A percentile compares a stretch with the other conserved stretches of the same genome.
phyloP scores from a whole-genome alignment of 345 rosid species.

The Corymbia maculata region DNA sequence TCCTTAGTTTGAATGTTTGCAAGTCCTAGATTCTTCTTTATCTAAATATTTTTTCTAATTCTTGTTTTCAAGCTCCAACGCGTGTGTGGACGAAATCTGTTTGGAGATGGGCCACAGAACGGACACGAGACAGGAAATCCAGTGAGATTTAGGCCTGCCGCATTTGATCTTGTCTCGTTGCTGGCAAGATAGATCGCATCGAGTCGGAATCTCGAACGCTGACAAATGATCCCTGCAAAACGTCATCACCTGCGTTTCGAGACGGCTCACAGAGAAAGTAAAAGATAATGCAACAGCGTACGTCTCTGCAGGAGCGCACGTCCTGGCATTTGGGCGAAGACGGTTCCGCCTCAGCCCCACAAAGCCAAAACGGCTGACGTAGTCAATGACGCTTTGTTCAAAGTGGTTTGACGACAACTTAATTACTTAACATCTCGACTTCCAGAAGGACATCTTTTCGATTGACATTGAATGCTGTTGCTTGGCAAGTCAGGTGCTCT shows the following conservation, averaged over 20 bases:
- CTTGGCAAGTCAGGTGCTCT: neutral
- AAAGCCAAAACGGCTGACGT: neutral
- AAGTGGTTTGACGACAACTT: neutral
- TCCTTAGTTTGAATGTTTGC: neutral
- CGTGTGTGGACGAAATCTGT: neutral
- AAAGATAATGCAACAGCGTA: no score
- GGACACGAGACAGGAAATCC: neutral
- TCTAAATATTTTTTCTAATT: no score
- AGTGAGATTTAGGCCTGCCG: neutral
- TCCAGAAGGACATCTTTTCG: neutral
- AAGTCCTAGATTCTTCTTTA: neutral
- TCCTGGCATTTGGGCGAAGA: neutral
- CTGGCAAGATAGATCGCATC: fast-evolving
- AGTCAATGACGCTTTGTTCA: neutral
- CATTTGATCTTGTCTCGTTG: neutral
- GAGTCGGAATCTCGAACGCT: neutral
- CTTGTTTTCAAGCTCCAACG: neutral
- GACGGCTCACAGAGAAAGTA: no score
- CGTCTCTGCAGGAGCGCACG: neutral
- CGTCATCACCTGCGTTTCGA: neutral
- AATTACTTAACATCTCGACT: neutral
- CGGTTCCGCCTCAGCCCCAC: neutral
- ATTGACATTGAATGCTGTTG: neutral
- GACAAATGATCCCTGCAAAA: neutral
- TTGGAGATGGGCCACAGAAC: neutral